Evolutionary conservation across 1,284 basidiomycete genomes (phyloP).

Genomic region (Leucoagaricus sp.): DNA sequence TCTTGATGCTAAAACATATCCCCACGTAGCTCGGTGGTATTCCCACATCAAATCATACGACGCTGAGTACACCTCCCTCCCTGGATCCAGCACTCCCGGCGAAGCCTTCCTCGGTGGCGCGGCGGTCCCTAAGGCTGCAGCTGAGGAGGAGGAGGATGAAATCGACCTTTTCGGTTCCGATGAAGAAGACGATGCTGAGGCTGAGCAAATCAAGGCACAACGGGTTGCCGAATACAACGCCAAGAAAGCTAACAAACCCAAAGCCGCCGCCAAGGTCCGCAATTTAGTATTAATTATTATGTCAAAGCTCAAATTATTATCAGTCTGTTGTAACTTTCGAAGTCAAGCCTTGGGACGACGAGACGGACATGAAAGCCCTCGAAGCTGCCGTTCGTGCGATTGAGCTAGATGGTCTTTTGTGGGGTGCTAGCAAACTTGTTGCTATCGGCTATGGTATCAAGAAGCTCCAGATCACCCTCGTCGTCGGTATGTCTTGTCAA

Average conservation of each 20-base stretch:
- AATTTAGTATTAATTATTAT: slow-evolving; percentile 12
- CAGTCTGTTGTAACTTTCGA: slow-evolving; percentile 95
- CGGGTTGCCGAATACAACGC: slow-evolving; percentile 93
- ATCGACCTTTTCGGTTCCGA: slow-evolving; percentile 93
- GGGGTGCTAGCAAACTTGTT: slow-evolving; percentile 92
- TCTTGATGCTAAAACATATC: slow-evolving; percentile 69
- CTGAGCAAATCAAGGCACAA: slow-evolving; percentile 93
- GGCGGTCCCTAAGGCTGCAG: slow-evolving; percentile 42
- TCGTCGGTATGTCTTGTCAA: slow-evolving; percentile 72
- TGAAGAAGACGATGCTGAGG: slow-evolving; percentile 91
- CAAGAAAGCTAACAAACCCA: slow-evolving; percentile 93
- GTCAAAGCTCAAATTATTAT: slow-evolving; percentile 17
- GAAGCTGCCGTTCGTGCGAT: slow-evolving; percentile 87
- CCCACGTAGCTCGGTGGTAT: slow-evolving; percentile 92
- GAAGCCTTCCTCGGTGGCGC: slow-evolving; percentile 66
- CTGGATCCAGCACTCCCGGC: slow-evolving; percentile 85
- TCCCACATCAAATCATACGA: slow-evolving; percentile 89
- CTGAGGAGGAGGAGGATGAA: slow-evolving; percentile 87
- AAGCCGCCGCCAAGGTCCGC: slow-evolving; percentile 85
- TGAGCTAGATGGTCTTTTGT: slow-evolving; percentile 90
- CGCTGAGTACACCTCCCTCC: slow-evolving; percentile 75
- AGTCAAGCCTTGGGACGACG: slow-evolving; percentile 99
- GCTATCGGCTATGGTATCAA: slow-evolving; percentile 87
- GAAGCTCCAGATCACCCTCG: slow-evolving; percentile 86
- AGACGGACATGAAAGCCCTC: slow-evolving; percentile 93